Evolutionary conservation across 2,329 filamentous ascomycete species (phyloP).

Genomic region (Alternaria sp.): DNA sequence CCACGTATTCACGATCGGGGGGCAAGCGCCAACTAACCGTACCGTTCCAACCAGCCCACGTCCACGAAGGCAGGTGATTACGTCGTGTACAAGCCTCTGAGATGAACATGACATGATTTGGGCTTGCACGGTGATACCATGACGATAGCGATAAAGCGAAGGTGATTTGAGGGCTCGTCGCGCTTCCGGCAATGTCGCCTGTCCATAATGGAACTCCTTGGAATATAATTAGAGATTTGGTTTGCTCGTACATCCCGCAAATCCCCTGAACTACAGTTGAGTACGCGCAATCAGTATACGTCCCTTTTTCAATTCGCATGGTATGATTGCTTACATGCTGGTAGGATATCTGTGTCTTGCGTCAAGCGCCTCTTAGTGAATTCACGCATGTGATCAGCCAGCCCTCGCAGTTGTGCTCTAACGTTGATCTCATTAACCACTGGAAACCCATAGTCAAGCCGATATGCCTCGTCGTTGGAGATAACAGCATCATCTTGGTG

Average conservation of each 20-base stretch:
- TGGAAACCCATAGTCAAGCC: slow-evolving; percentile 23
- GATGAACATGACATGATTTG: slow-evolving; percentile 15
- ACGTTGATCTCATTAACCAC: slow-evolving; percentile 3
- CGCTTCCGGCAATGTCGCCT: slow-evolving; percentile 10
- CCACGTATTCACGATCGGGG: slow-evolving; percentile 15
- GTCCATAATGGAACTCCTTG: slow-evolving; percentile 20
- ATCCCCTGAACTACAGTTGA: background rate
- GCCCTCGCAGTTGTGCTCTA: slow-evolving; percentile 14
- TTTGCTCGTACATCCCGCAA: slow-evolving; percentile 14
- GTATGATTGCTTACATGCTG: slow-evolving; percentile 5
- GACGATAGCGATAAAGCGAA: slow-evolving; percentile 20
- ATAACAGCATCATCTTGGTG: slow-evolving; percentile 14
- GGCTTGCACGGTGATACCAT: slow-evolving; percentile 18
- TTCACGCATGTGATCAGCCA: slow-evolving; percentile 22
- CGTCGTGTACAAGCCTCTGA: slow-evolving; percentile 12
- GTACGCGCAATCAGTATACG: background rate
- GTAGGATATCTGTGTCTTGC: slow-evolving; percentile 10
- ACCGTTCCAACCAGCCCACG: slow-evolving; percentile 25
- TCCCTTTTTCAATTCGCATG: background rate
- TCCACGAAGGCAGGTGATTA: background rate
- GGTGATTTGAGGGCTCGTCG: slow-evolving; percentile 10
- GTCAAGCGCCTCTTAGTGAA: slow-evolving; percentile 17
- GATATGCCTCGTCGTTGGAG: slow-evolving; percentile 10
- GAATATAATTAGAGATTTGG: background rate
- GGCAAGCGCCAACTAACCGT: slow-evolving; percentile 22